Base-by-base conservation (phyloP, 148 eudicot species). In the Linanthus parryae region DNA sequence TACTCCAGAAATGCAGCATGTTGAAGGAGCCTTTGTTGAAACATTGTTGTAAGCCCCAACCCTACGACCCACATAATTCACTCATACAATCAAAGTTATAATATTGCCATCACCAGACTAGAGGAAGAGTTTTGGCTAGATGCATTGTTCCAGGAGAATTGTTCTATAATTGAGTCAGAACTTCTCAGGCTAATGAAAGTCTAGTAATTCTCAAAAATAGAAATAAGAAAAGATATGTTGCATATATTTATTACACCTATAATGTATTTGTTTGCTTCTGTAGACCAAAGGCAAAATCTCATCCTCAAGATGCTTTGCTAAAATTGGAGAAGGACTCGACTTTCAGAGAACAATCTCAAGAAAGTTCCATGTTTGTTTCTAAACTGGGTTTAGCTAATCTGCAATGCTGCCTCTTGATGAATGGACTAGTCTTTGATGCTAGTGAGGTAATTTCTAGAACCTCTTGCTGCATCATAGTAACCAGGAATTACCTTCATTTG, bases 11-110 rank as follows among this genome's bases (percentile, higher is more conserved):
- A 63, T 72, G 69, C 85, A 87, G 72, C 87, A 81, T 31, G 92
- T 92, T 30, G 95, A 92, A 70, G 86, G 72, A 56, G 98, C 98
- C 48, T 92, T 84, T 77, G 80, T 92, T 47, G 98, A 87, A 59
- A 68, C 90, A 44, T 18, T 87, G 48, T 63, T 81, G 98, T 92
- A 73, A 75, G 88, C 59, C 57, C 47, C 47, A 5, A 5, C 35
- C 35, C 11, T 31, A 31, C 7, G 7, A 11, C 11, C 35, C 35
- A 31, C 35, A 31, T 31, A 31, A 31, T 31, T 5, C 35, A 31
- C 11, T 5, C 11, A 31, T 31, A 20, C 28, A 18, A 19, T 44
- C 18, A n/a, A n/a, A 19, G 35, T 37, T 19, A 12, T 42, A n/a
- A 36, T 51, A 8, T 28, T 40, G 8, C 26, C 11, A 56, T 44